Conservation (phyloP, 2,329 filamentous ascomycete genomes). For the Thermoascus crustaceus region DNA sequence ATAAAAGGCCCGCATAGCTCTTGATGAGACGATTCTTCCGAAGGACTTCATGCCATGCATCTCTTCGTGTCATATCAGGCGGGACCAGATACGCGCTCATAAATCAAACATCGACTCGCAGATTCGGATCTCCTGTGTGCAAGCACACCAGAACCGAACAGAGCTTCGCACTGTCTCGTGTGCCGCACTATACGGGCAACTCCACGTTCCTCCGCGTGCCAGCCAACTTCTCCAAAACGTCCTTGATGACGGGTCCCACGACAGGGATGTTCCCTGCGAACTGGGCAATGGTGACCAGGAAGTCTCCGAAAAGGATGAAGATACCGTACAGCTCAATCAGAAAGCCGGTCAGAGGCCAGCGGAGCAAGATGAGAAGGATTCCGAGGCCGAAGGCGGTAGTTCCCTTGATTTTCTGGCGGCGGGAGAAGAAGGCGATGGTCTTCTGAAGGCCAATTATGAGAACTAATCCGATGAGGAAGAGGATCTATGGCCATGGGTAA, state of each 20-base stretch:
- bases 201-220: conserved; percentile 65
- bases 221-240: conserved; percentile 61
- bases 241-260: conserved; percentile 76
- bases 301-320: conserved; percentile 88
- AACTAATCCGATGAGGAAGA: conserved; percentile 93
- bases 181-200: conserved; percentile 37
- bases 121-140: no score
- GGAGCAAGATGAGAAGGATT: conserved; percentile 73
- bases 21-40: no score
- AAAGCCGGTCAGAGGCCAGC: conserved; percentile 90
- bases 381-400: conserved; percentile 81
- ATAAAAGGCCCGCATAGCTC: no score
- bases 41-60: background rate
- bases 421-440: conserved; percentile 88
- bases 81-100: background rate
- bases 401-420: conserved; percentile 84
- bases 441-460: conserved; percentile 91
- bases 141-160: no score
- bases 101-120: no score
- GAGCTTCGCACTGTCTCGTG: background rate
- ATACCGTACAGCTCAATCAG: conserved; percentile 87
- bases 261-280: conserved; percentile 81
- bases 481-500: conserved; percentile 54
- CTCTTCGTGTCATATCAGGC: background rate
- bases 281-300: conserved; percentile 81